Evolutionary conservation across 2,329 filamentous ascomycete species (phyloP).

Genomic region (Mycogone perniciosa): DNA sequence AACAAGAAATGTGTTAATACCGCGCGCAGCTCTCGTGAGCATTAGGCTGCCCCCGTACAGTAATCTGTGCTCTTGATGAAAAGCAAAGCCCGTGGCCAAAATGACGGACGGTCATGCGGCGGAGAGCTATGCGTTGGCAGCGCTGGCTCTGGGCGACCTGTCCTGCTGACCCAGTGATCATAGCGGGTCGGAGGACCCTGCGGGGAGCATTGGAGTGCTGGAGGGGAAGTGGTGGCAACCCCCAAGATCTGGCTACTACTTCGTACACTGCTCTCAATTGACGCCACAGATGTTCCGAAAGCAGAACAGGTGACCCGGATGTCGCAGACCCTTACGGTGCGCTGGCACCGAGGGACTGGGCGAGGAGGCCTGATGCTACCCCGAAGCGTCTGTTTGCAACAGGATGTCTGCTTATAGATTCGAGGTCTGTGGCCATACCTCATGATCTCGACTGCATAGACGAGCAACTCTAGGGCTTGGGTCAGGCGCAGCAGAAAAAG

Average conservation of each 20-base stretch:
- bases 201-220: slow-evolving; percentile 6
- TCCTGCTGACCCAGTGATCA: slow-evolving; percentile 13
- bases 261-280: not conserved
- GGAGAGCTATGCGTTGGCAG: slow-evolving; percentile 15
- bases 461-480: slow-evolving; percentile 10
- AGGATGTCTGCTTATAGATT: slow-evolving; percentile 10
- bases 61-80: not conserved
- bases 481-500: slow-evolving; percentile 14
- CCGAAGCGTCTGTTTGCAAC: not conserved
- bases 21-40: slow-evolving; percentile 9
- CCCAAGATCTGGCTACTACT: not conserved
- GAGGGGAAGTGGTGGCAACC: not conserved
- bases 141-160: slow-evolving; percentile 6
- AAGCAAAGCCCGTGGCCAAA: slow-evolving; percentile 8
- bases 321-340: slow-evolving; percentile 13
- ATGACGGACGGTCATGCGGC: slow-evolving; percentile 13
- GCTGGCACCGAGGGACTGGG: slow-evolving; percentile 15
- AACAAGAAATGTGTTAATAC: not conserved
- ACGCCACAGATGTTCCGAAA: slow-evolving; percentile 4
- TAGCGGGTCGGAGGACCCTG: slow-evolving; percentile 13
- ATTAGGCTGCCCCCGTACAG: not conserved
- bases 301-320: slow-evolving; percentile 12
- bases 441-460: slow-evolving; percentile 9
- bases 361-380: slow-evolving; percentile 12
- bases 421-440: slow-evolving; percentile 4